These are phyloP conservation scores for Aspergillus pseudonomiae DNA, from an alignment of 2,329 filamentous ascomycete genomes.

Conservation along the genomic window DNA sequence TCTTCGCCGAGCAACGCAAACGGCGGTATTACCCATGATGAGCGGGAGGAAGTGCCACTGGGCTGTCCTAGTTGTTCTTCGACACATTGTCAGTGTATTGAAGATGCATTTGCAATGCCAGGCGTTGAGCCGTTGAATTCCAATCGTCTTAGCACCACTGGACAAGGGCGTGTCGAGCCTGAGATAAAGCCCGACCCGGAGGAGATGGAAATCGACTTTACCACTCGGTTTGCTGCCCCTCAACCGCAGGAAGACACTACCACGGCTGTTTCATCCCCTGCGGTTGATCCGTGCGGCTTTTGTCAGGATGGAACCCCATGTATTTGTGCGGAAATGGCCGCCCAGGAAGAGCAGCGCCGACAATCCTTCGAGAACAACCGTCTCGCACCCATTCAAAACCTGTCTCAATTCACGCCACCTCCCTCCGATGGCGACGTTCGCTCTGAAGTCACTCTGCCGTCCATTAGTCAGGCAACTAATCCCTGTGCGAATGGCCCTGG, in stretches of 20 bases:
- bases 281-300: slow-evolving; percentile 76
- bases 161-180: slow-evolving; percentile 57
- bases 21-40: slow-evolving; percentile 20
- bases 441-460: slow-evolving; percentile 51
- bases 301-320: slow-evolving; percentile 82
- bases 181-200: slow-evolving; percentile 50
- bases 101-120: slow-evolving; percentile 55
- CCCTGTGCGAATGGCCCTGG: slow-evolving; percentile 70
- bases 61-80: slow-evolving; percentile 70
- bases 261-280: slow-evolving; percentile 36
- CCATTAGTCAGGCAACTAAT: slow-evolving; percentile 42
- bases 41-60: slow-evolving; percentile 46
- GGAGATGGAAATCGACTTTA: slow-evolving; percentile 74
- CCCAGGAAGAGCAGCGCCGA: slow-evolving; percentile 43
- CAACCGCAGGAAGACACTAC: slow-evolving; percentile 27
- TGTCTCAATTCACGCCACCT: slow-evolving; percentile 55
- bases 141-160: slow-evolving; percentile 46
- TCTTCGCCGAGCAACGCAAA: slow-evolving; percentile 4
- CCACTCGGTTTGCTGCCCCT: slow-evolving; percentile 61
- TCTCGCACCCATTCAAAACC: slow-evolving; percentile 50
- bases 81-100: slow-evolving; percentile 64
- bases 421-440: slow-evolving; percentile 61
- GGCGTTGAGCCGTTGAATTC: slow-evolving; percentile 43
- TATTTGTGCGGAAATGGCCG: slow-evolving; percentile 71
- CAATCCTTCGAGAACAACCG: slow-evolving; percentile 43